Base-by-base conservation (phyloP, 768 basidiomycete species). In the Serendipita vermifera region DNA sequence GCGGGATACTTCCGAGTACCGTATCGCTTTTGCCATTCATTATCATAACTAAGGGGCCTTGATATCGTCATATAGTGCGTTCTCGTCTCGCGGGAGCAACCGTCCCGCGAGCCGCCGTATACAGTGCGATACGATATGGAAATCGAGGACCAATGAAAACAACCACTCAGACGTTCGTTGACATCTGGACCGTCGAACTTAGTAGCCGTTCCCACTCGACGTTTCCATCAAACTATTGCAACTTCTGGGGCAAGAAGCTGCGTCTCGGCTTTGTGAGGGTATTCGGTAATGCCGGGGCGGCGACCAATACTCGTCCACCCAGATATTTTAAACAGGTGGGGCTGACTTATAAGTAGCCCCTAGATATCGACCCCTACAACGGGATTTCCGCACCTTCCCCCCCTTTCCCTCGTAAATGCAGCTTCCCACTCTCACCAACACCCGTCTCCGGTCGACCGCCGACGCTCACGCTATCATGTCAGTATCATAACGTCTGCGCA, bases 341-440 rank as follows among this genome's bases (percentile, higher is more conserved):
- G n/a, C n/a, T n/a, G n/a, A n/a, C n/a, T n/a, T n/a, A n/a, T n/a
- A n/a, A n/a, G n/a, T n/a, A n/a, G n/a, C n/a, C n/a, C n/a, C n/a
- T n/a, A n/a, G n/a, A n/a, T n/a, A n/a, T n/a, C n/a, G n/a, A n/a
- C n/a, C n/a, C n/a, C n/a, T n/a, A n/a, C n/a, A n/a, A n/a, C n/a
- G n/a, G n/a, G n/a, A n/a, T n/a, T n/a, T 29, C 59, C 57, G 40
- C 59, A 55, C 62, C 59, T 60, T 62, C 60, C 57, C 58, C 62
- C 64, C 58, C 58, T 58, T 60, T 58, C 24, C 43, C 40, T 57
- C 59, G 61, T 54, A 55, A n/a, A 84, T 86, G 82, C 87, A 89
- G 67, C 76, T 74, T 38, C 87, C 87, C 38, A 87, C 87, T 55
- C 75, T 86, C 54, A 76, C 77, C 55, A 82, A 81, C 66, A 80